Evolutionary conservation across 2,329 filamentous ascomycete species (phyloP), one percentile per base, ranked within the genome.

Genomic region (Exophiala sideris): DNA sequence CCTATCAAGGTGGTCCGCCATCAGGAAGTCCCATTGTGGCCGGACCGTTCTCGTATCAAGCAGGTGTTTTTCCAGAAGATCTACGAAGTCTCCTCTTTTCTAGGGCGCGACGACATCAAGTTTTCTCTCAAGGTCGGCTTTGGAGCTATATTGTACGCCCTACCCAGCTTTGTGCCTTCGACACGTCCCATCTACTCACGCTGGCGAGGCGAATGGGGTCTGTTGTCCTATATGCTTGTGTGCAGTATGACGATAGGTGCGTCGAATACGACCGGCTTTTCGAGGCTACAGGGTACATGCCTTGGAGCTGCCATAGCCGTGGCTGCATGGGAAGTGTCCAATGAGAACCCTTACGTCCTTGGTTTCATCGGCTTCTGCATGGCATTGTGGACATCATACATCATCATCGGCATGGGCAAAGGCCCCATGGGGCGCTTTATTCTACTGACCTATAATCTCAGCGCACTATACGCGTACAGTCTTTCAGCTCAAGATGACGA

Each of bases 231-330:
- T 75, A 97, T 97, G 92, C 85, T 97, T 67, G 94, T 99, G 20
- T 95, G 91, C 68, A 91, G 89, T 35, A 97, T 96, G 91, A 99
- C 92, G 0, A 92, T 96, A 18, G 94, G 94, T 24, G 91, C 94
- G 6, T 89, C 91, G 20, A 99, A 97, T 70, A 96, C 92, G 1
- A 96, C 92, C 0, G 91, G 91, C 3, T 84, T 85, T 66, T 85
- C 91, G 45, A 85, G 94, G 62, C 92, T 97, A 67, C 77, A 89
- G 7, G 94, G 92, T 53, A 99, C 92, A 1, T 78, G 90, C 33
- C 77, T 95, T 35, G 94, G 94, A 14, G 91, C 90, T 5, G 68
- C 80, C 1, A 86, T 86, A 59, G 89, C 92, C 0, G 79, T 91
- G 32, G 61, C 87, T 9, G 84, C 88, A 44, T 99, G 94, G 94